Conservation (phyloP, 2,329 filamentous ascomycete genomes). For the Diaporthe nobilis region DNA sequence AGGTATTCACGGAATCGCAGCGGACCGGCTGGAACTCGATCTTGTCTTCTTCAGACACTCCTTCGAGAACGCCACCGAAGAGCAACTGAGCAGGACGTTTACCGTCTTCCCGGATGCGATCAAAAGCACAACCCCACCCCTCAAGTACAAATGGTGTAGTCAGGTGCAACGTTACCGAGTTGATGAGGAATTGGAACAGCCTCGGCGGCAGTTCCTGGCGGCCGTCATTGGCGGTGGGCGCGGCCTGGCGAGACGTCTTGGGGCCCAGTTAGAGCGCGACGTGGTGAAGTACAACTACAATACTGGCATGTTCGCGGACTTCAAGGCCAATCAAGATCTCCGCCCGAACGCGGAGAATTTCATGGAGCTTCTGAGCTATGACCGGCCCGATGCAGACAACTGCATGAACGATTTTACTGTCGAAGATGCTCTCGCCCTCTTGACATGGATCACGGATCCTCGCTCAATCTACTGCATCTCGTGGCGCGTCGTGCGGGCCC, state of each 20-base stretch:
- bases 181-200: neutral
- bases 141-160: neutral
- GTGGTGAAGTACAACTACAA: neutral
- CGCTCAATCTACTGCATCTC: slow-evolving; percentile 6
- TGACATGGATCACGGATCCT: slow-evolving; percentile 1
- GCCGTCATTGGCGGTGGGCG: neutral
- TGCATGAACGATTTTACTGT: neutral
- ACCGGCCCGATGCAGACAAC: accelerated
- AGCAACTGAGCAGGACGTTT: neutral
- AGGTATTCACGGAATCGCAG: neutral
- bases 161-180: neutral
- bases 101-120: neutral
- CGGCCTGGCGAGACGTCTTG: neutral
- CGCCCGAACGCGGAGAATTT: neutral
- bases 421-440: neutral
- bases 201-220: slow-evolving; percentile 11
- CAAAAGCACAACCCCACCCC: neutral
- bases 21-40: neutral
- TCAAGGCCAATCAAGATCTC: neutral
- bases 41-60: neutral
- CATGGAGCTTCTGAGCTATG: accelerated
- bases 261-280: neutral
- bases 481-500: neutral
- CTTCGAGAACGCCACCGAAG: neutral
- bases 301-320: neutral